phyloP scores from a whole-genome alignment of 2,329 filamentous ascomycete genomes.

The Teratosphaeria pseudoeucalypti region DNA sequence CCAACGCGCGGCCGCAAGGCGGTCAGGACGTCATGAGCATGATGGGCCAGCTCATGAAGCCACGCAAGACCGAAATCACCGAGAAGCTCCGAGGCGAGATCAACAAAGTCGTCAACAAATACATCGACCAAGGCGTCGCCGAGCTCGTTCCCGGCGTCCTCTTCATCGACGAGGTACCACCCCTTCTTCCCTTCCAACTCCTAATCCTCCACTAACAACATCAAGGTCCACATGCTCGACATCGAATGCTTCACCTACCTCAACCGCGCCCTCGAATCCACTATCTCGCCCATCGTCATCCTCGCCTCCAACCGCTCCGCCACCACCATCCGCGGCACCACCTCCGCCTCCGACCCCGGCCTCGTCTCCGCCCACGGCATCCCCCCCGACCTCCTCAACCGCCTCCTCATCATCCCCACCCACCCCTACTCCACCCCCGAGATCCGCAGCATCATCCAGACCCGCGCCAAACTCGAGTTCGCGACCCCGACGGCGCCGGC shows the following conservation, averaged over 20 bases:
- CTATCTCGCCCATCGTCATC: conserved; percentile 92
- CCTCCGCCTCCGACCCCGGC: conserved; percentile 52
- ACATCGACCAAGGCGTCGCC: conserved; percentile 95
- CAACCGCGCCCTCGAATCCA: conserved; percentile 91
- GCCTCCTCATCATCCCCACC: conserved; percentile 91
- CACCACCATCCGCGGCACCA: conserved; percentile 75
- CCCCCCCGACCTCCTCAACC: conserved; percentile 83
- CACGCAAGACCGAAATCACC: conserved; percentile 98
- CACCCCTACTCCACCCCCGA: conserved; percentile 79
- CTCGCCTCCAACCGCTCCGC: conserved; percentile 93
- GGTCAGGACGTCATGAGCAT: conserved; percentile 99
- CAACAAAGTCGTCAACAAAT: conserved; percentile 98
- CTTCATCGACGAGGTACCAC: conserved; percentile 88
- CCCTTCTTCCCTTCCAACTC: not conserved
- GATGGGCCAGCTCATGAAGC: conserved; percentile 99
- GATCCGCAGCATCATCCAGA: conserved; percentile 82
- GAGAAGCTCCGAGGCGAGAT: conserved; percentile 93
- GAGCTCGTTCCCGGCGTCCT: conserved; percentile 96
- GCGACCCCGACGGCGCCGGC: conserved; percentile 25
- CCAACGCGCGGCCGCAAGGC: conserved; percentile 88
- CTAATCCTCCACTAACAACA: not conserved
- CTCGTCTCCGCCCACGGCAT: conserved; percentile 77
- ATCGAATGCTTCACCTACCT: conserved; percentile 99
- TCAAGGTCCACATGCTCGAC: conserved; percentile 97
- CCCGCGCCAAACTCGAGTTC: conserved; percentile 49